A percentile compares a stretch with the other conserved stretches of the same genome.
phyloP scores from a whole-genome alignment of 441 rosid genomes.

The Croton laevigatus region DNA sequence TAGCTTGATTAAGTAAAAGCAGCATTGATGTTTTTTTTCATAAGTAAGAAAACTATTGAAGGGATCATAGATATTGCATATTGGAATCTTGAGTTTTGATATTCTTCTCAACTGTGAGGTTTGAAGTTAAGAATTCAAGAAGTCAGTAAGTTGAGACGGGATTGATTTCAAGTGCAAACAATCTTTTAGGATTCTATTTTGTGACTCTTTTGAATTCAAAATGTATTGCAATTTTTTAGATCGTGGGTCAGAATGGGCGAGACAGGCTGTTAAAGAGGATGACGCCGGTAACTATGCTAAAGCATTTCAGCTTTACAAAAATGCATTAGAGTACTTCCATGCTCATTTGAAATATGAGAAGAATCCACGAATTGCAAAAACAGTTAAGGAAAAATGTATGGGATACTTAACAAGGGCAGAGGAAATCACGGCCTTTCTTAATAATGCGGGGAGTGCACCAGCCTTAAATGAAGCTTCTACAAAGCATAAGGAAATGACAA shows the following conservation, averaged over 20 bases:
- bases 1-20: background rate
- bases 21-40: background rate
- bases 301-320: constrained; percentile 86
- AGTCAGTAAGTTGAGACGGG: background rate
- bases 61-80: background rate
- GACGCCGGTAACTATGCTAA: constrained; percentile 81
- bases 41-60: background rate
- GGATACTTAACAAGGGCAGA: constrained; percentile 91
- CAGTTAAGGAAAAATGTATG: constrained; percentile 71
- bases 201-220: background rate
- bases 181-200: background rate
- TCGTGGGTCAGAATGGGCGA: constrained; percentile 86
- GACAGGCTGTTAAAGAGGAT: constrained; percentile 85
- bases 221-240: constrained; percentile 94
- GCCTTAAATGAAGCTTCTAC: constrained; percentile 65
- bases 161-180: background rate
- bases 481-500: constrained; percentile 59
- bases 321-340: constrained; percentile 90
- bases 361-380: constrained; percentile 78
- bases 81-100: background rate
- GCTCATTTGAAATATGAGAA: constrained; percentile 94
- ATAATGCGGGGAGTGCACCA: constrained; percentile 68
- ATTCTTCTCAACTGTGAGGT: background rate
- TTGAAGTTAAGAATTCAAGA: background rate
- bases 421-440: constrained; percentile 83